Evolutionary conservation across 495 filamentous ascomycete species (phyloP).

Genomic region (Neurospora tetrasperma): DNA sequence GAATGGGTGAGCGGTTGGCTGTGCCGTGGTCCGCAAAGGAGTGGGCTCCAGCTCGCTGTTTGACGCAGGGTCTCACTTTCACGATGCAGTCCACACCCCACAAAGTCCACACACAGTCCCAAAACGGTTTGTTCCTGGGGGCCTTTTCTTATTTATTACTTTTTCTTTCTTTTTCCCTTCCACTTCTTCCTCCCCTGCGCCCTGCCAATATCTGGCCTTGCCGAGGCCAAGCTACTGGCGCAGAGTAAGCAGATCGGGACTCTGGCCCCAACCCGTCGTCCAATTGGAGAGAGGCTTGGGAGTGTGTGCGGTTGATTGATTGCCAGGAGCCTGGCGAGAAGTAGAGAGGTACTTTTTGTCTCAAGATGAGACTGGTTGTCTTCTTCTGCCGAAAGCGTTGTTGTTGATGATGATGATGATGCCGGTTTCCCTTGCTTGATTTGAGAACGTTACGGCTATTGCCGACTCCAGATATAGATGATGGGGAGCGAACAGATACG

Average conservation of each 20-base stretch:
- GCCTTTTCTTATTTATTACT: no score
- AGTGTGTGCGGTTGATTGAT: not conserved
- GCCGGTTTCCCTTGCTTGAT: not conserved
- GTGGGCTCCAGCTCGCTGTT: not conserved
- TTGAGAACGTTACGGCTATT: not conserved
- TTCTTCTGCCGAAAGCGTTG: not conserved
- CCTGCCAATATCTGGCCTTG: not conserved
- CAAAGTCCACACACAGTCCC: not conserved
- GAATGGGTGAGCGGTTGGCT: not conserved
- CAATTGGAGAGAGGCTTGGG: not conserved
- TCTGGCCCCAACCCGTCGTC: not conserved
- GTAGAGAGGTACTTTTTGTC: not conserved
- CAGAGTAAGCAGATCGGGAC: not conserved
- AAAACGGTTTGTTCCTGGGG: not conserved
- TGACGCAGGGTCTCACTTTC: not conserved
- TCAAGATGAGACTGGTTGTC: not conserved
- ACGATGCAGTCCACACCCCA: not conserved
- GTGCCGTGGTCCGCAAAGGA: not conserved
- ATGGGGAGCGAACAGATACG: not conserved
- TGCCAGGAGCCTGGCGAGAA: not conserved
- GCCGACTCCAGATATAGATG: not conserved
- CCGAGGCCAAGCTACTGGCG: not conserved
- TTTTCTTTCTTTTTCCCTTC: not conserved
- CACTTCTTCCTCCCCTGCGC: not conserved
- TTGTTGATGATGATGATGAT: not conserved